Evolutionary conservation across 352 stramenopile genomes (phyloP), one percentile per base, ranked within the genome.

Genomic region (Globisporangium solare): DNA sequence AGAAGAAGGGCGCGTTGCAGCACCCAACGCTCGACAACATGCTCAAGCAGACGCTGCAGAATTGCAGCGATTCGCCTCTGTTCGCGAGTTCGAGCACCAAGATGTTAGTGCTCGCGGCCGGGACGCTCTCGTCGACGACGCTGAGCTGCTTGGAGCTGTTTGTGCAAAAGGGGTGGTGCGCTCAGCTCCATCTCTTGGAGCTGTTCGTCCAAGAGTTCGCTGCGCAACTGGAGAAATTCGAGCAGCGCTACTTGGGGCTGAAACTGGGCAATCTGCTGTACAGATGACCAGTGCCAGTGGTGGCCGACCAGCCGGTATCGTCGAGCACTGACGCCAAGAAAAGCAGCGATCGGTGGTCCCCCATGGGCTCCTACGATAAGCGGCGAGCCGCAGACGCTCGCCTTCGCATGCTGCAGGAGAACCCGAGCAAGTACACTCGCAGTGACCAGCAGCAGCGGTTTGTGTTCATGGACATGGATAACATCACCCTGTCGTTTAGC

Each of bases 381-480:
- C 27, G 27, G 27, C 27, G 27, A 6, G 6, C 45, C 43, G 64
- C 35, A 48, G 56, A 12, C 52, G 50, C 40, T 22, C 43, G 43
- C 57, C 48, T 7, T 50, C 20, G 17, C 6, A 6, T 35, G 55
- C 53, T 70, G 47, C 57, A 54, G 52, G 47, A 10, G 17, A 41
- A 59, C 1, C 51, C 58, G 14, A 61, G 31, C 5, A 60, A 66
- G 56, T 67, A 69, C 58, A 43, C 57, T 35, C 20, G 24, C 40
- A 4, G 57, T n/a, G 1, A 60, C 21, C 54, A 35, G 4, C 58
- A 61, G 6, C 54, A 64, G 22, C 70, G 70, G 0, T 66, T 67
- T 56, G 64, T 76, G 51, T 74, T 70, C 52, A 74, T 79, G 51
- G 72, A 79, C 61, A 52, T 76, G 15, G 70, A 79, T 62, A 79